Evolutionary conservation across 805 yeast genomes (phyloP).

Genomic region (Suhomyces sp.): DNA sequence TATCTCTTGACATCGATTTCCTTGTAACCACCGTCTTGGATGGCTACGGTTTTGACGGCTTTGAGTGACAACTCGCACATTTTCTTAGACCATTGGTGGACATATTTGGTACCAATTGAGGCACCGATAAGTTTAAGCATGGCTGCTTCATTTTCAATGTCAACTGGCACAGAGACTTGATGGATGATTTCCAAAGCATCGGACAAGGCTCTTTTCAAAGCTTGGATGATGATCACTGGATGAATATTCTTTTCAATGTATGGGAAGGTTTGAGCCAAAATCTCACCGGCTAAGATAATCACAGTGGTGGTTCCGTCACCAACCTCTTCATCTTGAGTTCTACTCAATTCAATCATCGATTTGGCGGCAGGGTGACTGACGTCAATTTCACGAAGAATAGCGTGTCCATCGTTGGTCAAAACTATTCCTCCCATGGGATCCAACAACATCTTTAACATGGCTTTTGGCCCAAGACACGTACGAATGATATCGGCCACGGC

Average conservation of each 20-base stretch:
- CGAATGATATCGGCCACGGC: conserved; percentile 97
- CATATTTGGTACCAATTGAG: conserved; percentile 94
- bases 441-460: conserved; percentile 95
- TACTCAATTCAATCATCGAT: conserved; percentile 92
- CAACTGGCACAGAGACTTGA: conserved; percentile 79
- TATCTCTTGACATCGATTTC: conserved; percentile 94
- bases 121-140: conserved; percentile 85
- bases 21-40: conserved; percentile 57
- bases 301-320: conserved; percentile 99
- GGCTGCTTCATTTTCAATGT: conserved; percentile 76
- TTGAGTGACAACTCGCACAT: conserved; percentile 87
- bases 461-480: conserved; percentile 98
- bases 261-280: conserved; percentile 91
- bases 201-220: conserved; percentile 82
- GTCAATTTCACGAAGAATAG: conserved; percentile 94
- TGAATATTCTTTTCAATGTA: conserved; percentile 93
- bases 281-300: conserved; percentile 94
- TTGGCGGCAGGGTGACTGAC: conserved; percentile 99
- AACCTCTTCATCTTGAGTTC: conserved; percentile 98
- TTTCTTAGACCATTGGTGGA: conserved; percentile 82
- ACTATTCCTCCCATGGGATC: conserved; percentile 98
- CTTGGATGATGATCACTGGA: conserved; percentile 94
- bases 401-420: conserved; percentile 97
- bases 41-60: conserved; percentile 81
- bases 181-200: conserved; percentile 90